These are phyloP conservation scores for Linnemannia hyalina DNA, from an alignment of 192 early-diverging fungal genomes.

Conservation along the genomic window DNA sequence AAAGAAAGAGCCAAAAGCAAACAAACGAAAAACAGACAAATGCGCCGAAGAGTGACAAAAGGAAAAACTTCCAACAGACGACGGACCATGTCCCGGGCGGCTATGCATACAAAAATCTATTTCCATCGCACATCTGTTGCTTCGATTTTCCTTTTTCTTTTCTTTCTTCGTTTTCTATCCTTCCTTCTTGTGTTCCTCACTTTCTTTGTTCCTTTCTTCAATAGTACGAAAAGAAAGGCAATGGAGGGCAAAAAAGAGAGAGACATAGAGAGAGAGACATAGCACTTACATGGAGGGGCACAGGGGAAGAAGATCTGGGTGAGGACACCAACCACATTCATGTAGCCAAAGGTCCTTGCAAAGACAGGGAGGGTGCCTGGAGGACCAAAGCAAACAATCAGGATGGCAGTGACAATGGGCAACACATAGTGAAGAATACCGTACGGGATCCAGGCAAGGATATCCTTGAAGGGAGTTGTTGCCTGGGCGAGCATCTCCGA, in stretches of 20 bases:
- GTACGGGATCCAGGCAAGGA: slow-evolving; percentile 78
- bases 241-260: too few species aligned
- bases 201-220: neutral
- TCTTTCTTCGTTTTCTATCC: neutral
- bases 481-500: slow-evolving; percentile 67
- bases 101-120: slow-evolving; percentile 6
- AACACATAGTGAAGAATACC: slow-evolving; percentile 76
- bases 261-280: neutral
- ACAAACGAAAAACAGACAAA: neutral
- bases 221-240: neutral
- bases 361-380: slow-evolving; percentile 64
- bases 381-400: slow-evolving; percentile 66
- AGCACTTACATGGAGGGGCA: slow-evolving; percentile 75
- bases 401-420: slow-evolving; percentile 65
- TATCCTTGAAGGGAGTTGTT: slow-evolving; percentile 66
- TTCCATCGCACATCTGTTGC: neutral
- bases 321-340: slow-evolving; percentile 76
- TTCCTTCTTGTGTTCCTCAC: neutral
- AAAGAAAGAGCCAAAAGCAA: neutral
- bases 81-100: neutral
- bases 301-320: slow-evolving; percentile 76
- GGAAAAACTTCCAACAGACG: neutral
- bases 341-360: slow-evolving; percentile 72
- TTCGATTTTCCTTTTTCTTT: neutral
- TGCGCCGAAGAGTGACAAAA: neutral